Conservation (phyloP, 441 rosid species). For the Brassica hybrid region DNA sequence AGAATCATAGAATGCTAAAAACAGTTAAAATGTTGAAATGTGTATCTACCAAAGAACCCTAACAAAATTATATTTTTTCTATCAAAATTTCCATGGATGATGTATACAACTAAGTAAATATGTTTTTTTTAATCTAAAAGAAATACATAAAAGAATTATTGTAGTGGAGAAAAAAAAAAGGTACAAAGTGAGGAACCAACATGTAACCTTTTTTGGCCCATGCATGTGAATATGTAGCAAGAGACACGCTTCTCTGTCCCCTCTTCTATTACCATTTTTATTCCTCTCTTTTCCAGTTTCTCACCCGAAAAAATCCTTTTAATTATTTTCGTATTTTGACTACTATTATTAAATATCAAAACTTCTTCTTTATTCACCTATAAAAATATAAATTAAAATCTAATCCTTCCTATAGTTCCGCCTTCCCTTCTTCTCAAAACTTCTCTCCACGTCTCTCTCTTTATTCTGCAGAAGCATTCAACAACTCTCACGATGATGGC, state of each 20-base stretch:
- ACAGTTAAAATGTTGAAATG: background rate
- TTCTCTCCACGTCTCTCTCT: conserved; percentile 30
- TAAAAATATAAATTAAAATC: conserved; percentile 23
- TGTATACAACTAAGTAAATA: background rate
- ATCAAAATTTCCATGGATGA: background rate
- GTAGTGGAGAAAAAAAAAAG: conserved; percentile 11
- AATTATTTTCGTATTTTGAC: background rate
- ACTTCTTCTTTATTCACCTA: conserved; percentile 3
- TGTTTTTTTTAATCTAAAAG: background rate
- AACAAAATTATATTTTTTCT: background rate
- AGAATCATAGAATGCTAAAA: background rate
- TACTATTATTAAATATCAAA: background rate
- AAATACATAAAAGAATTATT: background rate
- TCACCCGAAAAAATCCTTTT: conserved; percentile 21
- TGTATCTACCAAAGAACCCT: background rate
- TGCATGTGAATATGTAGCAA: conserved; percentile 46
- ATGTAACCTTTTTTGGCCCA: conserved; percentile 42
- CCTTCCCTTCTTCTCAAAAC: conserved; percentile 36
- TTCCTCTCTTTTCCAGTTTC: conserved; percentile 25
- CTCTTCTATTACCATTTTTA: conserved; percentile 24
- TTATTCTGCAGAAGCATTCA: conserved; percentile 15
- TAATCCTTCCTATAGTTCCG: conserved; percentile 24
- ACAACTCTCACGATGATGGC: conserved; percentile 56
- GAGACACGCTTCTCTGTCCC: conserved; percentile 44
- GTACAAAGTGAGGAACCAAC: conserved; percentile 27